Evolutionary conservation across 2,329 filamentous ascomycete species (phyloP), one percentile per base, ranked within the genome.

Genomic region (Aspergillus brunneoviolaceus): DNA sequence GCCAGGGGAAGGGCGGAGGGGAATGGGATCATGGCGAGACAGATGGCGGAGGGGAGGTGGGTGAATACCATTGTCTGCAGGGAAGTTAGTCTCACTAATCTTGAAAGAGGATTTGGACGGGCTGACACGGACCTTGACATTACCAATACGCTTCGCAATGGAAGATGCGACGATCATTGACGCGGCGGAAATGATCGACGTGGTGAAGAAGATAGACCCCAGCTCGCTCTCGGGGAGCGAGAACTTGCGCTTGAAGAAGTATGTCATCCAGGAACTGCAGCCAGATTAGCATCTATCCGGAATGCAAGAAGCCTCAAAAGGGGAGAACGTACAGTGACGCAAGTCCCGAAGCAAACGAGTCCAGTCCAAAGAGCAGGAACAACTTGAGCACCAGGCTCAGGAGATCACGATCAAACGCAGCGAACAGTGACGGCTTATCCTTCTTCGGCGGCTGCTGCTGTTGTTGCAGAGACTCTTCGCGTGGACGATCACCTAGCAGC

Each of bases 61-160:
- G 88, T 90, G 68, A 90, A 89, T 9, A 89, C 87, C 89, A 91
- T 91, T 1, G 88, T 90, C 79, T 86, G 62, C 16, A 19, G 4
- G 5, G 59, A 9, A n/a, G 64, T 49, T 16, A 48, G 19, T 62
- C 65, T 60, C 57, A 55, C 25, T 35, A 2, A 14, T 7, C 11
- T 14, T 21, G 60, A 25, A 63, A 62, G 5, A 68, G 60, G 56
- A 49, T 66, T 23, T 67, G 65, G 65, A 39, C 3, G 19, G 16
- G 42, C 45, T 2, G 11, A 12, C 5, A 45, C 48, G 5, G 21
- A 75, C 73, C 68, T 79, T 79, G 35, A 86, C 78, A 47, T 82
- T 78, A 16, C 84, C 82, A 51, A 86, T 79, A 60, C 88, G 85
- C 64, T 87, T 87, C 49, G 91, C 82, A 39, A 92, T 84, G 5